Evolutionary conservation across 1,139 yeast species (phyloP).

Genomic region (Kluyveromyces sp.): DNA sequence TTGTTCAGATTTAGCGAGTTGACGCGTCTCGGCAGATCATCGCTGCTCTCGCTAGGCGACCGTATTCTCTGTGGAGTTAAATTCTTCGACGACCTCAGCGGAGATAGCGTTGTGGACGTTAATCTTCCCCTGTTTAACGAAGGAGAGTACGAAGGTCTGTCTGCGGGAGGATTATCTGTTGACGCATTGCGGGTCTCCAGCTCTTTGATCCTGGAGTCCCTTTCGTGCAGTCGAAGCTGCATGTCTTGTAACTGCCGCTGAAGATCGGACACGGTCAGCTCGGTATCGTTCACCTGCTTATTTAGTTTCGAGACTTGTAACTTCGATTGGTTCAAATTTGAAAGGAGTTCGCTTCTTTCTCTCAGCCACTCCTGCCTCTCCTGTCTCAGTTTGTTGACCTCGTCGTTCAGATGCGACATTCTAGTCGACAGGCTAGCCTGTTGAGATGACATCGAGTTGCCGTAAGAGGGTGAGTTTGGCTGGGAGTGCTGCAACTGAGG

Average conservation of each 20-base stretch:
- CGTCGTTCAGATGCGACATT: slow-evolving; percentile 30
- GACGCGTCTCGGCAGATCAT: slow-evolving; percentile 27
- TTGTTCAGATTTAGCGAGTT: slow-evolving; percentile 21
- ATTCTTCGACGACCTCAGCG: slow-evolving; percentile 7
- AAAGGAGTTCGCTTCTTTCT: slow-evolving; percentile 37
- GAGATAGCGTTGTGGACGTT: slow-evolving; percentile 11
- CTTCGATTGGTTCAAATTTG: slow-evolving; percentile 12
- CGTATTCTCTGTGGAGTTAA: slow-evolving; percentile 9
- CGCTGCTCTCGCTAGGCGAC: slow-evolving; percentile 24
- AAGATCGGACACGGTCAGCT: slow-evolving; percentile 34
- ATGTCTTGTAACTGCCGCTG: slow-evolving; percentile 37
- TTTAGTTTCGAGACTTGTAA: slow-evolving; percentile 17
- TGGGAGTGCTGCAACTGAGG: slow-evolving; percentile 1
- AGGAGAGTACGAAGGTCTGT: slow-evolving; percentile 1
- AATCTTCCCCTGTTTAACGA: slow-evolving; percentile 3
- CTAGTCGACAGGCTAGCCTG: slow-evolving; percentile 6
- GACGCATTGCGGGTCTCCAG: slow-evolving; percentile 14
- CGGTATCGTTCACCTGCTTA: slow-evolving; percentile 22
- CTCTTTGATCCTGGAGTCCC: slow-evolving; percentile 19
- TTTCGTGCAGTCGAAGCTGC: slow-evolving; percentile 19
- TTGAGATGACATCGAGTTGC: slow-evolving; percentile 7
- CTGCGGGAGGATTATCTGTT: background rate
- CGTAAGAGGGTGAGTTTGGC: background rate
- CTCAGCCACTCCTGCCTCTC: slow-evolving; percentile 49
- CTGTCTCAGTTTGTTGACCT: slow-evolving; percentile 44